These are phyloP conservation scores for Rhizopus sp. DNA, from an alignment of 371 early-diverging fungal genomes.

Conservation along the genomic window DNA sequence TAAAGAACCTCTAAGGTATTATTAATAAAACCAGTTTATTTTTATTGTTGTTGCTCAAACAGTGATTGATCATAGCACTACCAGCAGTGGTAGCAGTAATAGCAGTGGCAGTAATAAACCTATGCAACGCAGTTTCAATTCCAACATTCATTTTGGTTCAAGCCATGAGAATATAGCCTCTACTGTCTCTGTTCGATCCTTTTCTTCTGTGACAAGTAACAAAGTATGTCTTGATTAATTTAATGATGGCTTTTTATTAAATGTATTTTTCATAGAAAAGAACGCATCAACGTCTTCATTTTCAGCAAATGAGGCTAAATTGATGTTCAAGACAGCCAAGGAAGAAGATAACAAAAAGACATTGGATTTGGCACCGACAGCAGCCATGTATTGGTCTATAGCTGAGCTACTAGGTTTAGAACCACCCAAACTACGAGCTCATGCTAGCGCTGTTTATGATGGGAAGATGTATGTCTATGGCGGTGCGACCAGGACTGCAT, in stretches of 20 bases:
- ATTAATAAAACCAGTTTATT: no score
- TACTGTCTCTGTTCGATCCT: constrained; percentile 11
- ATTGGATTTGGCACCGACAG: constrained; percentile 47
- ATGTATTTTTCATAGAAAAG: constrained; percentile 2
- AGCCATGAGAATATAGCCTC: neutral
- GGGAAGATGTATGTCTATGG: constrained; percentile 84
- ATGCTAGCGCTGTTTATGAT: constrained; percentile 74
- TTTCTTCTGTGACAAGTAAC: constrained; percentile 15
- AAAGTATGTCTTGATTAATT: constrained; percentile 9
- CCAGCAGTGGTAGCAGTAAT: no score
- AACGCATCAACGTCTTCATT: neutral
- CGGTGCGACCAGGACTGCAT: constrained; percentile 72
- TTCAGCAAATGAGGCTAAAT: neutral
- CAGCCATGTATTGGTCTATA: constrained; percentile 87
- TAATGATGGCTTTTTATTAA: constrained; percentile 1
- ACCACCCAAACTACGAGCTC: constrained; percentile 75
- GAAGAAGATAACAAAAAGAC: neutral
- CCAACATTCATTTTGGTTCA: constrained; percentile 1
- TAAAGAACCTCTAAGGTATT: constrained; percentile 6
- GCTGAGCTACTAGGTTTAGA: constrained; percentile 62
- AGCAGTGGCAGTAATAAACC: no score
- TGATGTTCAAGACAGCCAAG: neutral
- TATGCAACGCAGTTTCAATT: constrained; percentile 3
- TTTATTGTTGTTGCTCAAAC: neutral
- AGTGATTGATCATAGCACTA: neutral